Base-by-base conservation (phyloP, 805 yeast species). In the Kazachstania martiniae region DNA sequence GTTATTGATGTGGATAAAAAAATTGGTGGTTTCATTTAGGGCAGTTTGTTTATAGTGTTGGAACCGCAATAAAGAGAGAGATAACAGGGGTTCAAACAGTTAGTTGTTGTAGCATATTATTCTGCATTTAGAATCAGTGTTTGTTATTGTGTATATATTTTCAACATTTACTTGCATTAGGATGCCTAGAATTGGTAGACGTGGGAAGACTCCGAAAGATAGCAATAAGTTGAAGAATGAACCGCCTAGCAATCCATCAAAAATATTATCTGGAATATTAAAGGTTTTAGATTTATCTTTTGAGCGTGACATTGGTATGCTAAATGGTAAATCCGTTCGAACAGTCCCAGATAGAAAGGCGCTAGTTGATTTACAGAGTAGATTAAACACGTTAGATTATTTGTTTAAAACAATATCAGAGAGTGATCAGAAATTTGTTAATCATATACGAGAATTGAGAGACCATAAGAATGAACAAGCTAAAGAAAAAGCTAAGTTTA, bases 221-320 rank as follows among this genome's bases (percentile, higher is more conserved):
- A 29, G 15, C 12, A 23, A 15, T 16, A 28, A 31, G 34, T 34
- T 49, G 44, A 13, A 51, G 46, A 46, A 50, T 44, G 34, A 47
- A 3, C 45, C 39, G 33, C 45, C 51, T 5, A 50, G 50, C 14
- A 48, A 56, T 8, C 71, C 74, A 1, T 58, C 69, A 1, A 43
- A 51, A 18, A 57, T 66, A 3, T 38, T 79, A 32, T 65, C 66
- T 18, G 68, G 70, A 34, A 67, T 79, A 10, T 56, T 78, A 33
- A 58, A 59, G 28, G 72, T 70, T 40, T 53, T 77, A 24, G 62
- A 65, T 29, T 51, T 79, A 33, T 57, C 70, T 1, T 78, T 72
- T 46, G 82, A 77, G 44, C 59, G 68, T 4, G 69, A 72, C 25
- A 60, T 69, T 12, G 86, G 86, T 1, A 53, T 71, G 32, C 53